phyloP scores from a whole-genome alignment of 352 stramenopile species.

The Pythium folliculosum region DNA sequence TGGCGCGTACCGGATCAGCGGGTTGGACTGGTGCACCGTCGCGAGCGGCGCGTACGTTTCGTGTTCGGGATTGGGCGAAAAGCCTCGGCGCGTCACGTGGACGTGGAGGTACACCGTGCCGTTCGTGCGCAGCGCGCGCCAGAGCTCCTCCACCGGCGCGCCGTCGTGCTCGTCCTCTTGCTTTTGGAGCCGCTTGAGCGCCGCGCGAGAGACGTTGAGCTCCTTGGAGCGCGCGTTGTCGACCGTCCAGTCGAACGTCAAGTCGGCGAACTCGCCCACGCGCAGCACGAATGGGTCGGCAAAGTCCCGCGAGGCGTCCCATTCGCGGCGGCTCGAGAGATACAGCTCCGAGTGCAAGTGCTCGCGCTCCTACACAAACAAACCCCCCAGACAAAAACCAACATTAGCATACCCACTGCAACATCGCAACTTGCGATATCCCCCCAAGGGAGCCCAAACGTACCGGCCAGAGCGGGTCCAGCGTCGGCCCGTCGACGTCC shows the following conservation, averaged over 20 bases:
- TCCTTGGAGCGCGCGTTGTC: constrained; percentile 56
- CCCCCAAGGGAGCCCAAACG: too few species aligned
- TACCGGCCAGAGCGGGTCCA: constrained; percentile 68
- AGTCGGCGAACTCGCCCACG: constrained; percentile 50
- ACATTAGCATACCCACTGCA: too few species aligned
- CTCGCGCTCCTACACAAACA: constrained; percentile 40
- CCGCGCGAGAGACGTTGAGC: constrained; percentile 49
- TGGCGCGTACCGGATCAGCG: constrained; percentile 54
- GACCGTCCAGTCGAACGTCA: constrained; percentile 67
- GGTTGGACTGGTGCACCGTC: constrained; percentile 70
- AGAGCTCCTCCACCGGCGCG: constrained; percentile 26
- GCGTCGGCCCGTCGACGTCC: constrained; percentile 40
- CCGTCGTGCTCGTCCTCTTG: background rate
- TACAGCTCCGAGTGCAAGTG: constrained; percentile 59
- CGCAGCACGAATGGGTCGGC: constrained; percentile 34
- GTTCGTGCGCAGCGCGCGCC: constrained; percentile 50
- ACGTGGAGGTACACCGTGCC: constrained; percentile 70
- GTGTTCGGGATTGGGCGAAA: constrained; percentile 45
- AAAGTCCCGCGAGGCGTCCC: constrained; percentile 51
- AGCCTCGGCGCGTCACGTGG: constrained; percentile 60
- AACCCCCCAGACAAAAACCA: too few species aligned
- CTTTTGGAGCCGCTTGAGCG: constrained; percentile 7
- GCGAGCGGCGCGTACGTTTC: constrained; percentile 51
- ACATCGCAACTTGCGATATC: too few species aligned
- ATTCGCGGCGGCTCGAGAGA: constrained; percentile 49